Evolutionary conservation across 371 early-diverging fungal genomes (phyloP).

Genomic region (Mucor circinelloides): DNA sequence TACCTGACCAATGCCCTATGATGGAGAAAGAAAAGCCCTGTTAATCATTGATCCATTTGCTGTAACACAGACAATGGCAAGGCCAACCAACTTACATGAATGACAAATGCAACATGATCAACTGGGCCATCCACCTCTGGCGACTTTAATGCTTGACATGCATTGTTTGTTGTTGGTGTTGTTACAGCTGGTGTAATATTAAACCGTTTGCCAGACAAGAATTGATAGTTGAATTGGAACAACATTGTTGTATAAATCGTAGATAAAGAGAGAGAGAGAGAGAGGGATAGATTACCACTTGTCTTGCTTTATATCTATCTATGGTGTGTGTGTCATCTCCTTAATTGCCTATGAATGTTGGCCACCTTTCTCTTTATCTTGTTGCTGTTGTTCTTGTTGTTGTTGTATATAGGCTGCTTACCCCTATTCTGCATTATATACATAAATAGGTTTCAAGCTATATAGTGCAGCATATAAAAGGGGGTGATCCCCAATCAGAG

Average conservation of each 20-base stretch:
- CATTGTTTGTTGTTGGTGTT: background rate
- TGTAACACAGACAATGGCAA: background rate
- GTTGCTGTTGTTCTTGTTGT: background rate
- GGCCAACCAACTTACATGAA: conserved; percentile 45
- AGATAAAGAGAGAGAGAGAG: background rate
- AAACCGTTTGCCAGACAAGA: background rate
- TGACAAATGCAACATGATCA: conserved; percentile 57
- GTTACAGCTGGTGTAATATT: background rate
- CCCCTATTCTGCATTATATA: background rate
- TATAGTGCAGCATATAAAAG: background rate
- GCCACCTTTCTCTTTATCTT: background rate
- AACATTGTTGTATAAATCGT: background rate
- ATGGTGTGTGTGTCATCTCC: background rate
- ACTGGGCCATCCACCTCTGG: conserved; percentile 29
- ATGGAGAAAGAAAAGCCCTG: background rate
- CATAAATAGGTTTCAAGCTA: background rate
- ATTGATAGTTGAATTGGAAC: conserved; percentile 8
- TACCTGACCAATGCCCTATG: conserved; percentile 67
- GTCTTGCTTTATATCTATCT: background rate
- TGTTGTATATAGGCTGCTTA: background rate
- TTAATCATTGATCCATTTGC: background rate
- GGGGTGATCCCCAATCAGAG: background rate
- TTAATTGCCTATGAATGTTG: background rate
- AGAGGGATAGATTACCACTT: background rate
- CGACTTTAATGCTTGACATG: conserved; percentile 17